These are phyloP conservation scores for baker's yeast (Saccharomyces cerevisiae) DNA, from an alignment of 805 yeast genomes.

Conservation along the genomic window DNA sequence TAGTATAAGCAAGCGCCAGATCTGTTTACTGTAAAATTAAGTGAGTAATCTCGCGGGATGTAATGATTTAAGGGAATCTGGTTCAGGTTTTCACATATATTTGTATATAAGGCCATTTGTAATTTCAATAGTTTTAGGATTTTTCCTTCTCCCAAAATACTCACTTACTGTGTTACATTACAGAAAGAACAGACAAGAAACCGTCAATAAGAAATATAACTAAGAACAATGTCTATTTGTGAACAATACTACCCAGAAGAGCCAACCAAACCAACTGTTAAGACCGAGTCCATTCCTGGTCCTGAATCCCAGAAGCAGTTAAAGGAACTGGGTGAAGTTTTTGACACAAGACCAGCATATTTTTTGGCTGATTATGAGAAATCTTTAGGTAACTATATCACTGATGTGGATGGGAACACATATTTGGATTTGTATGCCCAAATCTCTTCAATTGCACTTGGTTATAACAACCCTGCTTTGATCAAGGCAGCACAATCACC, in stretches of 20 bases:
- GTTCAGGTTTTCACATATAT: neutral
- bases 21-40: neutral
- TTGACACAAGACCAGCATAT: conserved; percentile 55
- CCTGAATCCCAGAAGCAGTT: conserved; percentile 52
- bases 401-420: conserved; percentile 56
- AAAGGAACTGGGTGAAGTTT: conserved; percentile 45
- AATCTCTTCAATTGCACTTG: conserved; percentile 62
- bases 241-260: conserved; percentile 67
- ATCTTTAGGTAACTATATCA: conserved; percentile 57
- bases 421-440: conserved; percentile 63
- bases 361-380: conserved; percentile 58
- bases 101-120: neutral
- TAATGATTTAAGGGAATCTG: neutral
- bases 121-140: neutral
- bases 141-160: neutral
- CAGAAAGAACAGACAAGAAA: neutral
- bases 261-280: conserved; percentile 61
- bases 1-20: neutral
- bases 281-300: conserved; percentile 63
- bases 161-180: neutral
- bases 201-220: neutral
- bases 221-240: conserved; percentile 34
- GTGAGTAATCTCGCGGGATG: neutral
- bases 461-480: conserved; percentile 62
- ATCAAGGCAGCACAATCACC: conserved; percentile 49